phyloP scores from a whole-genome alignment of 2,329 filamentous ascomycete species.

The Colletotrichum viniferum region DNA sequence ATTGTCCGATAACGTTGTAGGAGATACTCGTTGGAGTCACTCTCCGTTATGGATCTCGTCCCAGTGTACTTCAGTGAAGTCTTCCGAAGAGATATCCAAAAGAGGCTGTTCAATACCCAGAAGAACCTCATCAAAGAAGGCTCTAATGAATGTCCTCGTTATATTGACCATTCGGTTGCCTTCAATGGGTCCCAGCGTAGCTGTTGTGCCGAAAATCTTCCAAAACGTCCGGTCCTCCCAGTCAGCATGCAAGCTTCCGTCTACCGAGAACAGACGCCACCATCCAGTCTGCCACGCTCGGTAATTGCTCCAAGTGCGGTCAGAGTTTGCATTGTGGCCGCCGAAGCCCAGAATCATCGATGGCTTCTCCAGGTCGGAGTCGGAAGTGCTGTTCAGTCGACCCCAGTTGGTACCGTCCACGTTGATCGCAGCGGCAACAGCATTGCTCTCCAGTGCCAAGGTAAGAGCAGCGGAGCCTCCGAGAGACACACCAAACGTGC shows the following conservation, averaged over 20 bases:
- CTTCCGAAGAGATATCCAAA: constrained; percentile 1
- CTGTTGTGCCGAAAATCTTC: constrained; percentile 14
- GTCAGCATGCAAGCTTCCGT: constrained; percentile 9
- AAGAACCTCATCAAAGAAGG: constrained; percentile 16
- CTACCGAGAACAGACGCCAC: constrained; percentile 15
- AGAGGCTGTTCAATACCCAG: background rate
- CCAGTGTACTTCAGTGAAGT: constrained; percentile 7
- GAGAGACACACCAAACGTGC: constrained; percentile 26
- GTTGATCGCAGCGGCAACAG: constrained; percentile 25
- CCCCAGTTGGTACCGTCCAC: constrained; percentile 24
- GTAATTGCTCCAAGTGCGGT: constrained; percentile 12
- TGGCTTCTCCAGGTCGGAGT: constrained; percentile 25
- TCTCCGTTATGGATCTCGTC: background rate
- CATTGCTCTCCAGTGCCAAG: constrained; percentile 13
- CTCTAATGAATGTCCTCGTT: constrained; percentile 3
- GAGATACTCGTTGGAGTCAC: background rate
- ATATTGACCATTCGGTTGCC: constrained; percentile 15
- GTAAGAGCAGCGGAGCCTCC: constrained; percentile 26
- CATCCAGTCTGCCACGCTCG: constrained; percentile 14
- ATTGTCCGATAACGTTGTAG: too few relatives aligned
- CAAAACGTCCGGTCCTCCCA: constrained; percentile 15
- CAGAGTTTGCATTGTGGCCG: constrained; percentile 16
- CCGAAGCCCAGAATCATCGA: constrained; percentile 25
- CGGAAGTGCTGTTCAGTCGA: constrained; percentile 9
- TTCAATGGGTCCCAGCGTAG: background rate